Percentiles rank a stretch among this genome's conserved stretches.
phyloP scores from a whole-genome alignment of 2,329 filamentous ascomycete genomes.

The Chaetomium strumarium region DNA sequence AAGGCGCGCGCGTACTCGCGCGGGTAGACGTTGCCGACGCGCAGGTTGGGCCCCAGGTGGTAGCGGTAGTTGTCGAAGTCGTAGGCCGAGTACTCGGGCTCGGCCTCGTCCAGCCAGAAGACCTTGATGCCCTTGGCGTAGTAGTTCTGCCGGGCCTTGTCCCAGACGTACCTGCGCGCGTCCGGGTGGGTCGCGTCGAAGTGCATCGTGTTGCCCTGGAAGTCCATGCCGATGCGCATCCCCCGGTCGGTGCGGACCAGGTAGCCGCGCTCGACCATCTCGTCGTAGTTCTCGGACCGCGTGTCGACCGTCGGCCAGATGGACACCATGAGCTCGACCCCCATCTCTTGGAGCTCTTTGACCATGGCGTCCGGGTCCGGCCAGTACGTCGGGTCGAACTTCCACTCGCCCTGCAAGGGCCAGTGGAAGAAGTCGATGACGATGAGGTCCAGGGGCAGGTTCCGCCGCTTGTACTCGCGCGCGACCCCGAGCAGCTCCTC shows the following conservation, averaged over 20 bases:
- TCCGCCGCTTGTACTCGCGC: conserved; percentile 3
- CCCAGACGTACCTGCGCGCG: conserved; percentile 1
- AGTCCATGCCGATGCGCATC: conserved; percentile 1
- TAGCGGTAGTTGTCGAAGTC: conserved; percentile 9
- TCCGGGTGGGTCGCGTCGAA: conserved; percentile 7
- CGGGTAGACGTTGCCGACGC: conserved; percentile 8
- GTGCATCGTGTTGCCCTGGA: conserved; percentile 7
- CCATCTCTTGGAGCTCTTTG: conserved; percentile 3
- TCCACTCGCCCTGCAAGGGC: conserved; percentile 2
- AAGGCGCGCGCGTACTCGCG: conserved; percentile 7
- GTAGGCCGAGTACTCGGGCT: conserved; percentile 8
- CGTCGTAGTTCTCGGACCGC: conserved; percentile 9
- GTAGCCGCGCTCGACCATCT: conserved; percentile 6
- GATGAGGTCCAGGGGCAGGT: conserved; percentile 3
- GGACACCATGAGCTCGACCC: conserved; percentile 10
- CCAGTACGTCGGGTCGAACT: conserved; percentile 9
- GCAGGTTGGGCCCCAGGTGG: not conserved
- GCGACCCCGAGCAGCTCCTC: conserved; percentile 6
- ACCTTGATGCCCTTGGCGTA: conserved; percentile 8
- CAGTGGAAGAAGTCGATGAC: conserved; percentile 9
- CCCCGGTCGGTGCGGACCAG: conserved; percentile 1
- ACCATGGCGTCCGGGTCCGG: conserved; percentile 10
- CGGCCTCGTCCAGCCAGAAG: conserved; percentile 11
- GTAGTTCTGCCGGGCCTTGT: conserved; percentile 7
- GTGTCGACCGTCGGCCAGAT: conserved; percentile 11